Conservation (phyloP, 192 early-diverging fungal species). For the Gamsiella multidivaricata region DNA sequence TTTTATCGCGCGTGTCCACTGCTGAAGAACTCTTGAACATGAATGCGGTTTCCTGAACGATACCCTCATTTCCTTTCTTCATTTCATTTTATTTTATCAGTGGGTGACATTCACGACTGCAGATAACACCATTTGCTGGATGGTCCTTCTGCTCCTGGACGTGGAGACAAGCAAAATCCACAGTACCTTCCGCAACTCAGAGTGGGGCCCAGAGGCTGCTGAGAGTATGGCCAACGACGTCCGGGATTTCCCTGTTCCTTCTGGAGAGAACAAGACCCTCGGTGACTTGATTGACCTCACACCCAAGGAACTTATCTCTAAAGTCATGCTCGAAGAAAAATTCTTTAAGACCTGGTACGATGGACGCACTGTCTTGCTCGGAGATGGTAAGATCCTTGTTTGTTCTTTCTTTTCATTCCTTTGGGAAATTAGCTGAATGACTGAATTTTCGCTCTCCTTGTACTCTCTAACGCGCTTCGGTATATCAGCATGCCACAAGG, state of each 20-base stretch:
- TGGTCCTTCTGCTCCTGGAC: neutral
- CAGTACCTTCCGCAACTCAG: conserved; percentile 8
- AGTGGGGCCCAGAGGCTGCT: conserved; percentile 5
- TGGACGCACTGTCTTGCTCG: conserved; percentile 21
- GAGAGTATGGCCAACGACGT: conserved; percentile 6
- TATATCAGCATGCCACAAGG: too few relatives aligned
- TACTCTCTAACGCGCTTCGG: too few relatives aligned
- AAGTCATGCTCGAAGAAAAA: conserved; percentile 25
- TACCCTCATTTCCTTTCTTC: too few relatives aligned
- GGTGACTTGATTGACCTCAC: conserved; percentile 27
- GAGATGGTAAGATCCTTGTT: conserved; percentile 16
- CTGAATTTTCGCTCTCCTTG: too few relatives aligned
- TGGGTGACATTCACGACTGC: conserved; percentile 11
- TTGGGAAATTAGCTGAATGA: too few relatives aligned
- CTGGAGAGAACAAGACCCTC: conserved; percentile 11
- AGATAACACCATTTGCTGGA: conserved; percentile 7
- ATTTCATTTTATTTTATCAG: too few relatives aligned
- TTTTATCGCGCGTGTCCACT: too few relatives aligned
- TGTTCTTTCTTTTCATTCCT: neutral
- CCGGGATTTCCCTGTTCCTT: conserved; percentile 7
- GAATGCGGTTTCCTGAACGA: too few relatives aligned
- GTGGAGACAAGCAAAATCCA: neutral
- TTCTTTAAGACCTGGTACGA: conserved; percentile 25
- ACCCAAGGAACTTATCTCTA: conserved; percentile 14
- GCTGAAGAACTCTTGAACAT: too few relatives aligned